Base-by-base conservation (phyloP, 2,329 filamentous ascomycete genomes). In the Hymenoscyphus scutula region DNA sequence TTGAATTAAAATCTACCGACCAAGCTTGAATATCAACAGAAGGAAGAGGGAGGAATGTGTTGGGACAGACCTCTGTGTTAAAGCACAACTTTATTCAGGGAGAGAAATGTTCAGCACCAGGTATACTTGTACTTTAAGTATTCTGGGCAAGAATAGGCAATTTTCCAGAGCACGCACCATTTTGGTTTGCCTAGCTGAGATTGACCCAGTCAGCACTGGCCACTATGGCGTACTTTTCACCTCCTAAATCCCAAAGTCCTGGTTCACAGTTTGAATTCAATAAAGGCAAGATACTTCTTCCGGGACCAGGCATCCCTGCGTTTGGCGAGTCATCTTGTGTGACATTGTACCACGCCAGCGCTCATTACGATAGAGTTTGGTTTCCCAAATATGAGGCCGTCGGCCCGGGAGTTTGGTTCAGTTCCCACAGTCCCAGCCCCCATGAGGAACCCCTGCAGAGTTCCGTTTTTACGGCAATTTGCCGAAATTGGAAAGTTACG, bases 331-430 rank as follows among this genome's bases (percentile, higher is more conserved):
- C 41, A 48, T 25, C 19, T 48, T 48, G 41, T 48, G 41, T 48
- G 41, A 48, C 41, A 25, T 48, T 48, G 41, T 48, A 23, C 19
- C n/a, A 48, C 41, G 11, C 41, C 41, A 48, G 19, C 19, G 23
- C 41, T 48, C 41, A 48, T 48, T 48, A 48, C 41, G 41, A 48
- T 25, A 25, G 41, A 48, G n/a, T 48, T 48, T 23, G n/a, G 41
- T 23, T 3, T 23, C n/a, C 41, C 41, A 48, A 48, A 19, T 48
- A 5, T 48, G 41, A 19, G 19, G 41, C 41, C n/a, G n/a, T 48
- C 41, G 41, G n/a, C 41, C 41, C 41, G n/a, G n/a, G n/a, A 23
- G 41, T 23, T 11, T 48, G 41, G 41, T 48, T 48, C 41, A 48
- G 10, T 15, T n/a, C n/a, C n/a, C n/a, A n/a, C n/a, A n/a, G n/a